Evolutionary conservation across 129 eudicot species (phyloP), one percentile per base, ranked within the genome.

Genomic region (Chrysanthemum lavandulifolium): DNA sequence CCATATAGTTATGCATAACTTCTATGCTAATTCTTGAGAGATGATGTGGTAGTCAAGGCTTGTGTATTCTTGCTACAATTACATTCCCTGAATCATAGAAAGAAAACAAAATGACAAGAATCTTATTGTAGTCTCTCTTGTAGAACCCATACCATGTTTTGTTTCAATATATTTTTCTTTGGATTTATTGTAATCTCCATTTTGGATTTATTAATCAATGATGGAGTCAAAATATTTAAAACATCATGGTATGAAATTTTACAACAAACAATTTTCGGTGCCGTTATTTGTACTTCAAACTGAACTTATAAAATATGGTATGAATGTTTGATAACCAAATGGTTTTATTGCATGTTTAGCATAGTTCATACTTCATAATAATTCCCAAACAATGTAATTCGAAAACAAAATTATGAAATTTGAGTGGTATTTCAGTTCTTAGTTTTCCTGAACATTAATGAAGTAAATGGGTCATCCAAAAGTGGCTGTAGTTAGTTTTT

Each of bases 31-130:
- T 40, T 40, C 47, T 6, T 40, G 9, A 40, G 47, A 40, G 47
- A 40, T 21, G 7, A 72, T 21, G 45, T 45, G 47, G 57, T 36
- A 58, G 68, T 19, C 21, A 47, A 19, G 55, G 14, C 61, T 47
- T 45, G 45, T 58, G 57, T 58, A 40, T 70, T 69, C 18, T 52
- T 56, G 53, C 40, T 33, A 33, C 33, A 47, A 55, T 69, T 16
- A 16, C 55, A 70, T 31, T 58, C 55, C 25, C 45, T 58, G 76
- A 58, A 58, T 58, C 61, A 51, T 40, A 45, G 7, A 40, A 58
- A 57, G 66, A 71, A 45, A 31, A 63, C 56, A 21, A 70, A 3
- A 18, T 16, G 18, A 55, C 14, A 56, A 71, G 65, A 71, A 56
- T 36, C 16, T 54, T 56, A 55, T 55, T 40, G 3, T 51, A 16